Conservation (phyloP, 2,329 filamentous ascomycete genomes). For the Hymenoscyphus linearis region DNA sequence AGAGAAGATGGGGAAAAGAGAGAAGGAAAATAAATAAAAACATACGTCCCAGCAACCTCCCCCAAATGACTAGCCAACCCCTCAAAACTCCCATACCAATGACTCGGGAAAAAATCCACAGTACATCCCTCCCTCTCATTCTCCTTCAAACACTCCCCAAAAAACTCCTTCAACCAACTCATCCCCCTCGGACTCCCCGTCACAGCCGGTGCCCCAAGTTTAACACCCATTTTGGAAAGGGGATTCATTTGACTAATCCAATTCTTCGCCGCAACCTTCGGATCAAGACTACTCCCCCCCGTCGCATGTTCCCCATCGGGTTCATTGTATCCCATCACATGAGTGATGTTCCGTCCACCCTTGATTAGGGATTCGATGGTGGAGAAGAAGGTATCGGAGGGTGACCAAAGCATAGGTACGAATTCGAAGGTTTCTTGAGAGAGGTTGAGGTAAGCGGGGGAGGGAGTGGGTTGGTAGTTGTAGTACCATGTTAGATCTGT, state of each 20-base stretch:
- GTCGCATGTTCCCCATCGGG: slow-evolving; percentile 53
- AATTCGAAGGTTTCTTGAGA: slow-evolving; percentile 60
- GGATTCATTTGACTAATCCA: slow-evolving; percentile 72
- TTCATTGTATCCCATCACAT: slow-evolving; percentile 73
- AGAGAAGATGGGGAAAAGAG: not conserved
- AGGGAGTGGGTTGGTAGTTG: slow-evolving; percentile 62
- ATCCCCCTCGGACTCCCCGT: slow-evolving; percentile 57
- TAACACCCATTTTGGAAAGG: slow-evolving; percentile 56
- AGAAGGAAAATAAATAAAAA: too few species aligned
- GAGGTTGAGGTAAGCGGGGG: slow-evolving; percentile 42
- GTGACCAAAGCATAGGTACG: slow-evolving; percentile 74
- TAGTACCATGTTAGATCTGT: slow-evolving; percentile 77
- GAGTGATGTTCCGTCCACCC: slow-evolving; percentile 52
- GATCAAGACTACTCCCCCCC: slow-evolving; percentile 59
- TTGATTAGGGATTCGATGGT: slow-evolving; percentile 51
- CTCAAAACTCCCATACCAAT: slow-evolving; percentile 59
- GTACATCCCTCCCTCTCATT: slow-evolving; percentile 50
- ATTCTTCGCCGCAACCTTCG: slow-evolving; percentile 55
- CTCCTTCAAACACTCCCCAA: slow-evolving; percentile 55
- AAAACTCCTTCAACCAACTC: slow-evolving; percentile 62
- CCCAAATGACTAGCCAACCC: slow-evolving; percentile 35
- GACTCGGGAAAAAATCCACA: slow-evolving; percentile 57
- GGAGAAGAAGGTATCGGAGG: slow-evolving; percentile 51
- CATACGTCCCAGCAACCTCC: slow-evolving; percentile 28
- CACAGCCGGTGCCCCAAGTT: slow-evolving; percentile 63